Conservation (phyloP, 169 alveolate species). For the Perkinsus chesapeaki region DNA sequence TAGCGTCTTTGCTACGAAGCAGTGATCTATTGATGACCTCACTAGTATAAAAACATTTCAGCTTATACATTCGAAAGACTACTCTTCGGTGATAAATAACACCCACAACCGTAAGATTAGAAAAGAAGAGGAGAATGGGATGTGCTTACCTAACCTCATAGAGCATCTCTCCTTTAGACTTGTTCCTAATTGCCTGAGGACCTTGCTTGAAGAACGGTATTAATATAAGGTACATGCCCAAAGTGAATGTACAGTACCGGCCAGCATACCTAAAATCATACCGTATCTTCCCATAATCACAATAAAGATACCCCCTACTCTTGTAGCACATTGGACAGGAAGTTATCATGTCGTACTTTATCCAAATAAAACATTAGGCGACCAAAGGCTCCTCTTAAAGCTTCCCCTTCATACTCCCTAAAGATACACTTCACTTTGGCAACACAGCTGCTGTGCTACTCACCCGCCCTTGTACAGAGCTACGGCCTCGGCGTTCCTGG, state of each 20-base stretch:
- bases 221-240: neutral
- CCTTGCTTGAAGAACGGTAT: neutral
- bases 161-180: neutral
- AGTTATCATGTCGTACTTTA: neutral
- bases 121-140: neutral
- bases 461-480: neutral
- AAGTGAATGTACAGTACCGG: neutral
- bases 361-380: neutral
- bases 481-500: neutral
- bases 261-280: neutral
- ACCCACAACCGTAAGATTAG: neutral
- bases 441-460: neutral
- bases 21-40: too few species aligned
- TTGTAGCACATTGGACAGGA: neutral
- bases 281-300: neutral
- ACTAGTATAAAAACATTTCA: too few species aligned
- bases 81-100: too few species aligned
- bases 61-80: too few species aligned
- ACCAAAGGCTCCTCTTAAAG: neutral
- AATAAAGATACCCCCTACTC: neutral
- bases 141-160: neutral
- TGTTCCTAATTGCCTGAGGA: neutral
- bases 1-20: too few species aligned
- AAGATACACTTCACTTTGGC: neutral
- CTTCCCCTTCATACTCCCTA: neutral